Evolutionary conservation across 2,329 filamentous ascomycete species (phyloP).

Genomic region (Hypoxylon sp.): DNA sequence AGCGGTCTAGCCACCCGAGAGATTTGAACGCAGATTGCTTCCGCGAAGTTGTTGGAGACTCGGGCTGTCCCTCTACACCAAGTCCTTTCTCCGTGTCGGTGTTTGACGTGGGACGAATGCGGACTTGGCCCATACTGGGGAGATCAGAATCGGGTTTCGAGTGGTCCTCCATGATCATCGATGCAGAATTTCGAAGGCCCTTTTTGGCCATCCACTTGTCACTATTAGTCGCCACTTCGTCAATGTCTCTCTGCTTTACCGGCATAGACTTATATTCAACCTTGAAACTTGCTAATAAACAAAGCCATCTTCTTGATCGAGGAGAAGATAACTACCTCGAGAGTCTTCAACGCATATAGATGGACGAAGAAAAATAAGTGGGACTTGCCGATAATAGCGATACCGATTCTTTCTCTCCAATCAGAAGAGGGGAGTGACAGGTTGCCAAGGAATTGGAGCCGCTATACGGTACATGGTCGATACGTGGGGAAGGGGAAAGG

Average conservation of each 20-base stretch:
- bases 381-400: neutral
- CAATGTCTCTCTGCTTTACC: neutral
- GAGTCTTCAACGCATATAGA: neutral
- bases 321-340: no score
- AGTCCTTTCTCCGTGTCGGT: slow-evolving; percentile 16
- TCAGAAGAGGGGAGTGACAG: slow-evolving; percentile 47
- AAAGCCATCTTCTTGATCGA: neutral
- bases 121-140: slow-evolving; percentile 7
- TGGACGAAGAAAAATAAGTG: neutral
- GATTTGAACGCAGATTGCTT: slow-evolving; percentile 65
- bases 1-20: slow-evolving; percentile 73
- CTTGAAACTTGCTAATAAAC: neutral
- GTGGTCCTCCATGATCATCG: slow-evolving; percentile 14
- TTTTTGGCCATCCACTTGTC: neutral
- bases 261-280: neutral
- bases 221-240: neutral
- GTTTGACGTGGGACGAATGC: slow-evolving; percentile 16
- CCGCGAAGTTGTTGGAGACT: slow-evolving; percentile 2
- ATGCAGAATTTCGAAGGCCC: neutral
- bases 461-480: neutral
- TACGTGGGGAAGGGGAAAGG: neutral
- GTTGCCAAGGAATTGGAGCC: slow-evolving; percentile 1
- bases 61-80: slow-evolving; percentile 37
- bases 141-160: slow-evolving; percentile 15
- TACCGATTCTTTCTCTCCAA: slow-evolving; percentile 39